Base-by-base conservation (phyloP, 495 filamentous ascomycete genomes). In the Penicillium pulvis region DNA sequence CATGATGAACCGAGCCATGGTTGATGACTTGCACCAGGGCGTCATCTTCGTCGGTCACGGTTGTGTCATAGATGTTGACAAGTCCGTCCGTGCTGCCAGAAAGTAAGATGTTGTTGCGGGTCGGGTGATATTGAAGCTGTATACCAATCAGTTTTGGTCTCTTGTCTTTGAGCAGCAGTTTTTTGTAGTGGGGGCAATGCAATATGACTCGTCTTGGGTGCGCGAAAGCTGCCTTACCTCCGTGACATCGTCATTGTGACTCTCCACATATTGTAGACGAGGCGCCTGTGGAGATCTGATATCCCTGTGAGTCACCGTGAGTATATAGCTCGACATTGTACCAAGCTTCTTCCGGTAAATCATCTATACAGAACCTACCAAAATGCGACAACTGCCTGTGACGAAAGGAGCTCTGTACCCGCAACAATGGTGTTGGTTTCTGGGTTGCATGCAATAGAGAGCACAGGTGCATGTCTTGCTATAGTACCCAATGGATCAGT, bases 81-180 rank as follows among this genome's bases (percentile, higher is more conserved):
- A 97, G 83, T 14, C 90, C 90, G 76, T 98, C 94, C n/a, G 92
- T 97, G 52, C 90, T 92, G 58, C 91, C 92, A 31, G 91, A 92
- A 19, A 96, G 80, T 14, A 97, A 80, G 31, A 89, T 77, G 51
- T 82, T 75, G 35, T 83, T 80, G 33, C 74, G 72, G 39, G 71
- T 80, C 42, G 88, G 87, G 73, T 93, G 88, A 65, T 89, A 91
- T 72, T 86, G 82, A 11, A 95, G 80, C 82, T 89, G 71, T 57
- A 61, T 42, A 58, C 36, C 30, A 57, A 31, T 28, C 23, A 28
- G 51, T 51, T 53, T 60, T 44, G 9, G 20, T 45, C 11, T 28
- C 7, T 23, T 20, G 6, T 53, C 14, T 23, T 8, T 23, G 23
- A 6, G 28, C 6, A 20, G 26, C 24, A 10, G 36, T 14, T 41